Base-by-base conservation (phyloP, 768 basidiomycete genomes). In the Tylopilus plumbeoviolaceoides region DNA sequence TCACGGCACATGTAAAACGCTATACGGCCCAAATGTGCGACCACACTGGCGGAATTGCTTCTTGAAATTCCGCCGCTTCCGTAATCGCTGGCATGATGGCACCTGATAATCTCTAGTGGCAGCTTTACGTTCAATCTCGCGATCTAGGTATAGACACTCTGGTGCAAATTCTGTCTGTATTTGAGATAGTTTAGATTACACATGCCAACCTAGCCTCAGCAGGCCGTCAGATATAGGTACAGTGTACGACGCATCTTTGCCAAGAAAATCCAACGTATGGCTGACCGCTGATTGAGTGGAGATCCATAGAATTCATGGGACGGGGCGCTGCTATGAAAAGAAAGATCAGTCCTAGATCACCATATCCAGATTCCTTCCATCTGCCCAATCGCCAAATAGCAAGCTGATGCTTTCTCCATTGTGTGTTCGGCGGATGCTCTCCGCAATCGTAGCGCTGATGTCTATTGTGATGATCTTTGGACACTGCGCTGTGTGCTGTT, bases 381-480 rank as follows among this genome's bases (percentile, higher is more conserved):
- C 84, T 23, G 84, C 76, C 84, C 87, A 90, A 62, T 91, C 91
- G 38, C 87, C 89, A 59, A 95, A 94, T 11, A 95, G 74, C 33
- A 93, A 67, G 57, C 89, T 91, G 63, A 95, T 93, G 56, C 90
- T 92, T 73, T 95, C 92, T 52, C 93, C 92, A 56, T 95, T 95
- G 69, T 95, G 92, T 4, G 91, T 94, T 55, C 95, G 79, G 39
- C 97, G 85, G 50, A 99, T 97, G 59, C 91, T 93, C 75, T 99
- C 97, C 6, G 97, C 90, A 59, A 99, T 85, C 35, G 90, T 91
- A 25, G 91, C 82, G 64, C 86, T 89, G 63, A 98, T 82, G 71
- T 99, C 97, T 62, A 99, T 83, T 8, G 88, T 86, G 60, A 88
- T 81, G 49, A 99, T 77, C 69, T 97, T 98, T 31, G 81, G 75